A percentile compares a stretch with the other conserved stretches of the same genome.
These are phyloP conservation scores for Candida patagonica DNA, from an alignment of 805 yeast genomes.

Conservation along the genomic window DNA sequence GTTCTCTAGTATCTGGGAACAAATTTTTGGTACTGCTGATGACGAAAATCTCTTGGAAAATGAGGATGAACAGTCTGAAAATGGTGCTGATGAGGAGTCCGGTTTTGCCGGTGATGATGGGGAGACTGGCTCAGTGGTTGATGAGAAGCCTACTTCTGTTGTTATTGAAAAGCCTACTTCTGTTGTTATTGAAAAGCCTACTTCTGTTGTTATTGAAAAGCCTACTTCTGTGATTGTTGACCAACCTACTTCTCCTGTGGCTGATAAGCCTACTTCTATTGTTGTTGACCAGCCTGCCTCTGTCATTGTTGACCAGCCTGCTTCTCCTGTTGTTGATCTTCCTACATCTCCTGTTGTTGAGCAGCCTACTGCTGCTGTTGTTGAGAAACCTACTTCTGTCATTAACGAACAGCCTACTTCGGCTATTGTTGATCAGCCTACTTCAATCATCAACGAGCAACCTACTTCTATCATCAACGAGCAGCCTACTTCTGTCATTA, in stretches of 20 bases:
- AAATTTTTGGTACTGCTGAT: conserved; percentile 1
- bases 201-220: too few species aligned
- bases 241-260: not conserved
- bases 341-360: not conserved
- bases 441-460: not conserved
- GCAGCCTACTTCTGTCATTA: too few species aligned
- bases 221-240: too few species aligned
- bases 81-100: not conserved
- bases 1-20: conserved; percentile 3
- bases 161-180: too few species aligned
- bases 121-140: not conserved
- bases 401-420: too few species aligned
- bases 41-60: not conserved
- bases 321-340: not conserved
- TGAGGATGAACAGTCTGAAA: not conserved
- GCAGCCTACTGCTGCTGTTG: not conserved
- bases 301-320: not conserved
- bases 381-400: not conserved
- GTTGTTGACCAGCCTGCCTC: not conserved
- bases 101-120: not conserved
- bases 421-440: not conserved
- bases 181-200: too few species aligned
- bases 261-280: not conserved
- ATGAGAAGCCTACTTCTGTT: too few species aligned
- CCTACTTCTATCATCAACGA: too few species aligned